phyloP scores from a whole-genome alignment of 164 flowering plant genomes.

The Nymphaea colorata region DNA sequence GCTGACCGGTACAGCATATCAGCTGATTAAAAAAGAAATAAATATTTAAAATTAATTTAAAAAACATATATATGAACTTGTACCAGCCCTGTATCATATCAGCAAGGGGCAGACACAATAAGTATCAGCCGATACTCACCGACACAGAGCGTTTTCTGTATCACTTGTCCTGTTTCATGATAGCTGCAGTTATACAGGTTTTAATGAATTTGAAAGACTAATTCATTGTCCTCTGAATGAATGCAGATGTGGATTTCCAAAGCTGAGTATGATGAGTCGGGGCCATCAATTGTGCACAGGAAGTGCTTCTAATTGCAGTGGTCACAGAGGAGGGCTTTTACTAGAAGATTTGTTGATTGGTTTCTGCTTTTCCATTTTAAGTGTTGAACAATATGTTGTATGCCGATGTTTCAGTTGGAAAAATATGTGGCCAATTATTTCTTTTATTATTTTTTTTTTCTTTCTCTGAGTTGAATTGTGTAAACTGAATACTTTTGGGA shows the following conservation, averaged over 20 bases:
- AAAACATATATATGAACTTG: no score
- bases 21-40: no score
- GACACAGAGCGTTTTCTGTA: no score
- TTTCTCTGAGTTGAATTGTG: neutral
- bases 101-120: no score
- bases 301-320: constrained; percentile 33
- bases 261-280: constrained; percentile 54
- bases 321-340: neutral
- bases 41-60: no score
- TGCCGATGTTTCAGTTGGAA: neutral
- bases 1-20: no score
- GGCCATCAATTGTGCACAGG: constrained; percentile 58
- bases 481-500: neutral
- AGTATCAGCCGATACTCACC: no score
- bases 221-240: neutral
- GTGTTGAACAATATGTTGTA: neutral
- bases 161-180: no score
- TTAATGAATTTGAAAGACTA: neutral
- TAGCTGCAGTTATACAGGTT: no score
- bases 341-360: neutral
- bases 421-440: neutral
- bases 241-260: constrained; percentile 61
- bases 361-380: neutral
- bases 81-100: no score
- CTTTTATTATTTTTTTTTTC: constrained; percentile 3